These are phyloP conservation scores for Ganoderma meredithae DNA, from an alignment of 1,284 basidiomycete genomes.

Conservation along the genomic window DNA sequence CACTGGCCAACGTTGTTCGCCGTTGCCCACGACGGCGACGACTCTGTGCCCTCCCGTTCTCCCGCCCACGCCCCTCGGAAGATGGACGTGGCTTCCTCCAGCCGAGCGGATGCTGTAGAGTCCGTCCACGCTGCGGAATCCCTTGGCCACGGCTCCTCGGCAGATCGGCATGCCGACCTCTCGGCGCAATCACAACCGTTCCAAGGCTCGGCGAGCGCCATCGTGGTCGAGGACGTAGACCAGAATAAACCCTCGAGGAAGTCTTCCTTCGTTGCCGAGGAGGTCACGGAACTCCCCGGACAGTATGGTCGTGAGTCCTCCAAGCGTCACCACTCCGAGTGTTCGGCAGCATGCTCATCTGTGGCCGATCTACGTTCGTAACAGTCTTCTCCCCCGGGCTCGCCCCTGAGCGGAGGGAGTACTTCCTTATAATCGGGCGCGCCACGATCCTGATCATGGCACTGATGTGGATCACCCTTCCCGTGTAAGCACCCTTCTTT, in stretches of 20 bases:
- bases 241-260: constrained; percentile 27
- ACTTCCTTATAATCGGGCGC: constrained; percentile 34
- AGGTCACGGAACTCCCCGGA: constrained; percentile 8
- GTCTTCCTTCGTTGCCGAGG: constrained; percentile 29
- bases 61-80: constrained; percentile 7
- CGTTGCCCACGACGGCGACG: constrained; percentile 17
- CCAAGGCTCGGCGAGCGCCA: constrained; percentile 28
- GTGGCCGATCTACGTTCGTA: not conserved
- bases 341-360: not conserved
- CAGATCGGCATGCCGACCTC: constrained; percentile 32
- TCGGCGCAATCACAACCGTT: constrained; percentile 26
- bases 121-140: constrained; percentile 27
- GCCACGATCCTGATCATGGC: constrained; percentile 34
- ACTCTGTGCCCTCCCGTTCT: not conserved
- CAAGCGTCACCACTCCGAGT: not conserved
- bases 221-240: constrained; percentile 10
- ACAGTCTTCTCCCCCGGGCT: constrained; percentile 37
- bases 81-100: constrained; percentile 26
- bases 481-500: constrained; percentile 32
- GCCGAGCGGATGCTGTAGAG: constrained; percentile 29
- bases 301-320: constrained; percentile 23
- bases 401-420: constrained; percentile 32
- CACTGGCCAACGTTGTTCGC: constrained; percentile 7
- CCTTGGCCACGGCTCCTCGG: constrained; percentile 30
- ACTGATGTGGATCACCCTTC: constrained; percentile 39